Evolutionary conservation across 192 early-diverging fungal genomes (phyloP).

Genomic region (Backusella circina): DNA sequence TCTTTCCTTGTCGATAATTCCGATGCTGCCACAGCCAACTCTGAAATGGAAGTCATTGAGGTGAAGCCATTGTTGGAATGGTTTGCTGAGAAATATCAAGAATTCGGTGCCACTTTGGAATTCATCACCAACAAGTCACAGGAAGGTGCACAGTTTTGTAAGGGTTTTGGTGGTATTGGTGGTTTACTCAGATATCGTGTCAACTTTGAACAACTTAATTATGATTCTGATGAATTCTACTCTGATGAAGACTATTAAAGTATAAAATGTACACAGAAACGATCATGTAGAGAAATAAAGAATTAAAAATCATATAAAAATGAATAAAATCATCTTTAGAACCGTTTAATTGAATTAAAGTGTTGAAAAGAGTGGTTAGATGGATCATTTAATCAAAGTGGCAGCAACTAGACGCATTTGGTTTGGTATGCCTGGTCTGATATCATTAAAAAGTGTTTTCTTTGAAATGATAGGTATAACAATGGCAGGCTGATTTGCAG

Average conservation of each 20-base stretch:
- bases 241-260: slow-evolving; percentile 34
- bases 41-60: slow-evolving; percentile 81
- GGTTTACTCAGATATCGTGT: slow-evolving; percentile 82
- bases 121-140: slow-evolving; percentile 95
- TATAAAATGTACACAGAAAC: slow-evolving; percentile 7
- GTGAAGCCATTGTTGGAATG: slow-evolving; percentile 90
- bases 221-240: slow-evolving; percentile 64
- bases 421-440: not conserved
- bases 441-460: not conserved
- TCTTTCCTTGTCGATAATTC: slow-evolving; percentile 58
- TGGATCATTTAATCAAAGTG: not conserved
- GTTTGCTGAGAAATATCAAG: slow-evolving; percentile 97
- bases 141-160: slow-evolving; percentile 97
- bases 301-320: not conserved
- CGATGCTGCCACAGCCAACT: slow-evolving; percentile 28
- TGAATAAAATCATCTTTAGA: not conserved
- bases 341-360: not conserved
- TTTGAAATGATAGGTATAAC: too few species aligned
- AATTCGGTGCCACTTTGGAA: slow-evolving; percentile 91
- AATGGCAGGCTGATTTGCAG: too few species aligned
- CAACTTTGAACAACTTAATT: slow-evolving; percentile 64
- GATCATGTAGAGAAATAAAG: not conserved
- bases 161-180: slow-evolving; percentile 97
- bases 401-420: not conserved
- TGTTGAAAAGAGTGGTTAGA: not conserved